phyloP scores from a whole-genome alignment of 2,329 filamentous ascomycete genomes.

The Xylariaceae sp. region DNA sequence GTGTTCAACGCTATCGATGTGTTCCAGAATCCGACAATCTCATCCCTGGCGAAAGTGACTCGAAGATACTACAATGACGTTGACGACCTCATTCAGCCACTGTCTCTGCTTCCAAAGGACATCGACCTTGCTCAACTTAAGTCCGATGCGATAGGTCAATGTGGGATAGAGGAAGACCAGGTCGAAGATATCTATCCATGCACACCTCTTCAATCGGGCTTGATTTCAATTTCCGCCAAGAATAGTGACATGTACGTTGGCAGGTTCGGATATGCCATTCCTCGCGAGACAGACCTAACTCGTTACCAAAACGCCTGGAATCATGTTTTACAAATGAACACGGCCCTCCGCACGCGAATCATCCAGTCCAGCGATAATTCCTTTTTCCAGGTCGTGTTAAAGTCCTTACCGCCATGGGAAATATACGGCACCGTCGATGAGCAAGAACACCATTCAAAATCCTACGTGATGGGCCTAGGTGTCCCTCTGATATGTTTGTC shows the following conservation, averaged over 20 bases:
- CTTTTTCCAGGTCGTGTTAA: constrained; percentile 12
- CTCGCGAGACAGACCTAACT: neutral
- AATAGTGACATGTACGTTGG: constrained; percentile 24
- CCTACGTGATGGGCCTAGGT: constrained; percentile 2
- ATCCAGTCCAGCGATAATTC: neutral
- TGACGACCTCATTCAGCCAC: neutral
- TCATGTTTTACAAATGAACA: neutral
- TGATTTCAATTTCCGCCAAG: constrained; percentile 24
- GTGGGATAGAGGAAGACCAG: constrained; percentile 1
- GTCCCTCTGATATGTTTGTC: constrained; percentile 3
- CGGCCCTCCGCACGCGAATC: constrained; percentile 12
- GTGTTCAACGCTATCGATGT: constrained; percentile 3
- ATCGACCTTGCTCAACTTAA: neutral
- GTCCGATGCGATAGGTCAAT: constrained; percentile 3
- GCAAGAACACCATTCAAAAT: neutral
- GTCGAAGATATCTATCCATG: constrained; percentile 29
- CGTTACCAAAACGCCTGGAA: constrained; percentile 9
- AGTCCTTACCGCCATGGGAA: neutral
- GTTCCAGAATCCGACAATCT: constrained; percentile 6
- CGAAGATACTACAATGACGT: neutral
- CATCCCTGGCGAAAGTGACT: constrained; percentile 3
- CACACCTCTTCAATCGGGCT: constrained; percentile 29
- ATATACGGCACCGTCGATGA: neutral
- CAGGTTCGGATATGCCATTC: constrained; percentile 17
- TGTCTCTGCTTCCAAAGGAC: neutral